Evolutionary conservation across 768 basidiomycete species (phyloP), one percentile per base, ranked within the genome.

Genomic region (Neoboletus subvelutipes): DNA sequence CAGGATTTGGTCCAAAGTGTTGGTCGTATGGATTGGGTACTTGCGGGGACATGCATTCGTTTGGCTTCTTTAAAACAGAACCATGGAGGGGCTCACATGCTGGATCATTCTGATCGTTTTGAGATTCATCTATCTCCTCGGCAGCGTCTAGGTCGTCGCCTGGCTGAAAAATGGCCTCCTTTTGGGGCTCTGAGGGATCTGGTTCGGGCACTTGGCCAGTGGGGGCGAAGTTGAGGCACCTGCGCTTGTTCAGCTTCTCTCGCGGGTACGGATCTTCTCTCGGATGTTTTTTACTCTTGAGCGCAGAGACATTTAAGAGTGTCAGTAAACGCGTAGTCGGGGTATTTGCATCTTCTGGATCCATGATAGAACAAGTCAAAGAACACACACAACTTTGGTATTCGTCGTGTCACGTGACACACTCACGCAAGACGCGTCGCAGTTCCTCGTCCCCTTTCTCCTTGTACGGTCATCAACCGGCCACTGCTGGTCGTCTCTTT

Each of bases 301-400:
- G 84, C 0, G 92, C 90, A 34, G 92, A 92, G 4, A 94, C 90
- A 68, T 97, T 98, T 5, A 97, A 78, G 1, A 97, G 83, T 0
- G 94, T 96, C 29, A 97, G 73, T 1, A 97, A 83, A 49, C 85
- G 86, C 45, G 91, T 92, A 2, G 85, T 91, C 11, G 86, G 83
- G 4, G 79, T 72, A 52, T 83, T 85, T 39, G 69, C 69, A 49
- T 76, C 70, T 37, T 71, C 67, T 24, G 55, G 52, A 45, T 67
- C 63, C 70, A 70, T 68, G 41, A 36, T 11, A 6, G 45, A 12
- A 40, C 36, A n/a, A 2, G 45, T 37, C 28, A 52, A 54, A 36
- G 42, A 18, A 18, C 11, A 7, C 12, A 11, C 6, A 1, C 24
- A 13, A 13, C 28, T 9, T 11, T 13, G 42, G 20, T 28, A 22